Evolutionary conservation across 129 eudicot genomes (phyloP).

Genomic region (Silybum marianum): DNA sequence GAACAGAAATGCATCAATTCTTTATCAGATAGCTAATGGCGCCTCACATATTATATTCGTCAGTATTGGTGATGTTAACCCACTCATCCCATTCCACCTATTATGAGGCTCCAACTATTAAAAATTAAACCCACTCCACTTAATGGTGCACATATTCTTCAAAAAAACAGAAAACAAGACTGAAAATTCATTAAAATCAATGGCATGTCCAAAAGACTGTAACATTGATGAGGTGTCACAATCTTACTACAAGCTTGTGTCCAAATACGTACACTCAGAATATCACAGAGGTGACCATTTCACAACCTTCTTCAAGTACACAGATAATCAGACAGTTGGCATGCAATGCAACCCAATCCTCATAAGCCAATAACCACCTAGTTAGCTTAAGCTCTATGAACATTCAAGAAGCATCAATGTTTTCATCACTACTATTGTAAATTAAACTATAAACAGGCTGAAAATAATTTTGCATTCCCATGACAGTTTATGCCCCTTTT

Average conservation of each 20-base stretch:
- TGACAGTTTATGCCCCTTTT: not conserved
- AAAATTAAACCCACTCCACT: not conserved
- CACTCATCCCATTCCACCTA: not conserved
- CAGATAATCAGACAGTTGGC: constrained; percentile 18
- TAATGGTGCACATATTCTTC: not conserved
- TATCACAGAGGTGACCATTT: not conserved
- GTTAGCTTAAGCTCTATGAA: not conserved
- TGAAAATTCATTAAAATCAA: not conserved
- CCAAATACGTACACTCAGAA: not conserved
- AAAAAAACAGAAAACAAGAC: not conserved
- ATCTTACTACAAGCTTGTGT: constrained; percentile 9
- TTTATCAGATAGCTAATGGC: not conserved
- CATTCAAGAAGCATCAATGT: not conserved
- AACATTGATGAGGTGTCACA: not conserved
- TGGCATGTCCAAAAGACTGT: not conserved
- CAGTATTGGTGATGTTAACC: no score
- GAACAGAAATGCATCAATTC: not conserved
- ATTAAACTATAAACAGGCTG: not conserved
- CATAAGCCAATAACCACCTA: not conserved
- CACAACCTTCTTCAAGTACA: not conserved
- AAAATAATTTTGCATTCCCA: not conserved
- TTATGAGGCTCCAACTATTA: not conserved
- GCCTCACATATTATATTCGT: no score
- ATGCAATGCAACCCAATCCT: constrained; percentile 24
- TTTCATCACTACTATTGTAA: not conserved